Conservation (phyloP, 75 land plant species). For the Selaginella moellendorffii region DNA sequence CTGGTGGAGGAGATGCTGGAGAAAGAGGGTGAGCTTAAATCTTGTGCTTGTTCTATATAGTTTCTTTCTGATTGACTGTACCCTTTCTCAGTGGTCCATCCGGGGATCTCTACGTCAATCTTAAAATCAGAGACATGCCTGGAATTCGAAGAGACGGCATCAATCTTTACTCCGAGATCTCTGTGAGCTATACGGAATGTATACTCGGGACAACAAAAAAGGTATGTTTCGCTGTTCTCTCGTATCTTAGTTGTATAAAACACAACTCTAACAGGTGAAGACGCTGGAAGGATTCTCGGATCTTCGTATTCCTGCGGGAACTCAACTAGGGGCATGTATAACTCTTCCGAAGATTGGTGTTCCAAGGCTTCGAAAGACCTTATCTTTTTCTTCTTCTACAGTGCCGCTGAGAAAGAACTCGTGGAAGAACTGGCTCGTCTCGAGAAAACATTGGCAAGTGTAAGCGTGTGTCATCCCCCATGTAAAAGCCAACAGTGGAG, state of each 20-base stretch:
- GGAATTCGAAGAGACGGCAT: constrained; percentile 72
- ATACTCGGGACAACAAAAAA: constrained; percentile 78
- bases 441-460: too few relatives aligned
- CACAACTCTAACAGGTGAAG: constrained; percentile 83
- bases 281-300: constrained; percentile 75
- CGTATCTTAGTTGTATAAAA: too few relatives aligned
- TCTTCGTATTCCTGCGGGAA: constrained; percentile 77
- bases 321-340: constrained; percentile 87
- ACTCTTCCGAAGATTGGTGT: constrained; percentile 70
- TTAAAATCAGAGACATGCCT: constrained; percentile 50
- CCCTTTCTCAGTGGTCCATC: constrained; percentile 42
- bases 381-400: too few relatives aligned
- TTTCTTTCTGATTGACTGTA: background rate
- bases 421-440: constrained; percentile 62
- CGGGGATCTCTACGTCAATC: constrained; percentile 65
- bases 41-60: too few relatives aligned
- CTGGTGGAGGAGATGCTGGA: constrained; percentile 47
- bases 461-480: too few relatives aligned
- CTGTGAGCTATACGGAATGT: constrained; percentile 77
- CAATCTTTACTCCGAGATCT: constrained; percentile 59
- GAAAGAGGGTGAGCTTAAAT: constrained; percentile 30
- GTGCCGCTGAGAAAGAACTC: constrained; percentile 47
- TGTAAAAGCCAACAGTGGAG: too few relatives aligned
- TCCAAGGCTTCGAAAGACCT: constrained; percentile 54
- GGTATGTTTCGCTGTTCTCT: too few relatives aligned